Evolutionary conservation across 148 eudicot genomes (phyloP).

Genomic region (Rhododendron molle): DNA sequence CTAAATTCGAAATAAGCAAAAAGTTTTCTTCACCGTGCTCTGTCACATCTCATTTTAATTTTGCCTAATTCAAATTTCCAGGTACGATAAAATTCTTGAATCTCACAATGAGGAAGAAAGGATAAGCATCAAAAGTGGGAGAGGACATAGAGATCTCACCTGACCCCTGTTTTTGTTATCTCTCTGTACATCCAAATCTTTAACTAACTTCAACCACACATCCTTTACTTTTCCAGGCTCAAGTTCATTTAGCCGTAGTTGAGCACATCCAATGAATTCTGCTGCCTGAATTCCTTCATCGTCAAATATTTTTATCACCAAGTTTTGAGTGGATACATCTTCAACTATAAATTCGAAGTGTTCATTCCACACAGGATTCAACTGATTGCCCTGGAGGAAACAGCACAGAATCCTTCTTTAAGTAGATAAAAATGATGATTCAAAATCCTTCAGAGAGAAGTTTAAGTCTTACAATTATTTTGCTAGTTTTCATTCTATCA

Average conservation of each 20-base stretch:
- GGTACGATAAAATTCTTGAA: neutral
- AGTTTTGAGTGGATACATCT: constrained; percentile 84
- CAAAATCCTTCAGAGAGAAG: neutral
- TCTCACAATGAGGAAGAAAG: neutral
- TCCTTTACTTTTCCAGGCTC: constrained; percentile 96
- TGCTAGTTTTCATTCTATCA: constrained; percentile 81
- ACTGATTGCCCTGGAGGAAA: constrained; percentile 63
- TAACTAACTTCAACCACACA: constrained; percentile 89
- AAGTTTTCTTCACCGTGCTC: neutral
- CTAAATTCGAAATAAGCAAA: neutral
- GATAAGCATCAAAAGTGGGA: constrained; percentile 1
- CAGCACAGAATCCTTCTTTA: constrained; percentile 2
- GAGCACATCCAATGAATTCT: constrained; percentile 89
- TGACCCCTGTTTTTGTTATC: constrained; percentile 89
- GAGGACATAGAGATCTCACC: constrained; percentile 36
- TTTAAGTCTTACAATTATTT: constrained; percentile 63
- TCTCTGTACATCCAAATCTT: constrained; percentile 89
- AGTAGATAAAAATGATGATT: neutral
- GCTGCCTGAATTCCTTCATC: constrained; percentile 94
- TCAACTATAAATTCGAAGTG: constrained; percentile 90
- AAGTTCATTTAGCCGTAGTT: constrained; percentile 61
- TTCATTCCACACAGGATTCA: constrained; percentile 97
- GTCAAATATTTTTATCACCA: constrained; percentile 79
- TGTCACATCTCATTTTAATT: neutral
- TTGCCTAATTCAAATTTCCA: neutral